A percentile compares a stretch with the other conserved stretches of the same genome.
Evolutionary conservation across 306 rosid genomes (phyloP).

Genomic region (Glycine soja): DNA sequence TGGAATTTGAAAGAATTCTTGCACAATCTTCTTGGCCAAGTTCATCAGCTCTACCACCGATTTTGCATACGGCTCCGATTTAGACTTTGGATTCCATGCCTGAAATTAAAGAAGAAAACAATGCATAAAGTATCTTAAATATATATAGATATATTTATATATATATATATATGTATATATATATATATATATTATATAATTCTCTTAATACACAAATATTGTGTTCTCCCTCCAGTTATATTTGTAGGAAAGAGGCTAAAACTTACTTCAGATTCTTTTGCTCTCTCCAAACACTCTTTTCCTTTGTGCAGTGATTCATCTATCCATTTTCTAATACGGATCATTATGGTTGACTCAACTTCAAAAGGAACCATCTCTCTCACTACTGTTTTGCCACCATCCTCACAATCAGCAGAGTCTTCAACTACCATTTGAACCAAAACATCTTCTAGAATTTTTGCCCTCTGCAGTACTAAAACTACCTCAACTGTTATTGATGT

Average conservation of each 20-base stretch:
- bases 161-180: too few species aligned
- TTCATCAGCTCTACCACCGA: conserved; percentile 75
- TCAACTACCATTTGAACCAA: conserved; percentile 88
- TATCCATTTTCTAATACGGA: conserved; percentile 72
- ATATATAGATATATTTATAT: too few species aligned
- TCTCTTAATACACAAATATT: conserved; percentile 7
- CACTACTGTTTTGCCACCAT: conserved; percentile 86
- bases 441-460: conserved; percentile 74
- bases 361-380: conserved; percentile 92
- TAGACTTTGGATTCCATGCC: conserved; percentile 98
- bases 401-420: conserved; percentile 80
- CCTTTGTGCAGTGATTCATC: conserved; percentile 60
- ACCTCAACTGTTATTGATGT: conserved; percentile 57
- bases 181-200: not conserved
- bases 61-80: conserved; percentile 79
- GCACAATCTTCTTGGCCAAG: conserved; percentile 63
- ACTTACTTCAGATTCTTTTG: conserved; percentile 82
- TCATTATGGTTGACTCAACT: conserved; percentile 66
- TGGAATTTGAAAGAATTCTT: conserved; percentile 82
- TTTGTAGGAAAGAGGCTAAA: not conserved
- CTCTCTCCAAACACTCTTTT: conserved; percentile 55
- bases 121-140: not conserved
- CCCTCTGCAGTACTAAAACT: conserved; percentile 64
- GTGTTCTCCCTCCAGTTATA: conserved; percentile 7
- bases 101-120: conserved; percentile 39